Percentiles rank a stretch among this genome's conserved stretches.
phyloP scores from a whole-genome alignment of 108 stramenopile species.

The Epithemia pelagica region DNA sequence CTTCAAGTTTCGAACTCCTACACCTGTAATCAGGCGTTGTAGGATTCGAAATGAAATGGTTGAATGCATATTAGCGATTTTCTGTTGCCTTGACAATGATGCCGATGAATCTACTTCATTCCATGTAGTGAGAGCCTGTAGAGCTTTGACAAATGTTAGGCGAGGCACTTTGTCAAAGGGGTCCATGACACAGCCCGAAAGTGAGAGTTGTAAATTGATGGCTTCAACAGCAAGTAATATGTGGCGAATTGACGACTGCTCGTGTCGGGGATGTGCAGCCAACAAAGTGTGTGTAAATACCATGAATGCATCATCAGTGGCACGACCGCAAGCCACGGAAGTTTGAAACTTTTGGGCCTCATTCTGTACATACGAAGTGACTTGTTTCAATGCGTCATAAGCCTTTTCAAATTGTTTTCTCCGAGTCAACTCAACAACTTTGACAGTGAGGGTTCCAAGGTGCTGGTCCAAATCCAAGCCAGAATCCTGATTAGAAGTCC shows the following conservation, averaged over 20 bases:
- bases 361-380: neutral
- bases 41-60: slow-evolving; percentile 61
- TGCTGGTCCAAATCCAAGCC: no score
- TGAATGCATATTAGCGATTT: slow-evolving; percentile 10
- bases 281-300: neutral
- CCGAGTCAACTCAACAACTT: neutral
- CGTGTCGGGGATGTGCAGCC: neutral
- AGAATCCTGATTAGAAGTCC: no score
- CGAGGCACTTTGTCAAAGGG: slow-evolving; percentile 48
- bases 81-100: neutral
- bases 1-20: slow-evolving; percentile 38
- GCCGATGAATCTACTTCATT: slow-evolving; percentile 9
- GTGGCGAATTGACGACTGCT: neutral
- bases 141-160: slow-evolving; percentile 36
- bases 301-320: neutral
- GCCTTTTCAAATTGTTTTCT: neutral
- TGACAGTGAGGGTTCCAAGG: no score
- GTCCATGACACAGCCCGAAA: slow-evolving; percentile 15
- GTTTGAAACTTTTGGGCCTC: neutral
- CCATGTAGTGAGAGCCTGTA: slow-evolving; percentile 45
- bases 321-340: neutral
- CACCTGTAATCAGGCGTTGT: slow-evolving; percentile 58
- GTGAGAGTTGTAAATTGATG: slow-evolving; percentile 44
- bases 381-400: neutral
- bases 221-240: slow-evolving; percentile 35